Conservation (phyloP, 2,329 filamentous ascomycete species). For the Davidsoniella neocaledoniae region DNA sequence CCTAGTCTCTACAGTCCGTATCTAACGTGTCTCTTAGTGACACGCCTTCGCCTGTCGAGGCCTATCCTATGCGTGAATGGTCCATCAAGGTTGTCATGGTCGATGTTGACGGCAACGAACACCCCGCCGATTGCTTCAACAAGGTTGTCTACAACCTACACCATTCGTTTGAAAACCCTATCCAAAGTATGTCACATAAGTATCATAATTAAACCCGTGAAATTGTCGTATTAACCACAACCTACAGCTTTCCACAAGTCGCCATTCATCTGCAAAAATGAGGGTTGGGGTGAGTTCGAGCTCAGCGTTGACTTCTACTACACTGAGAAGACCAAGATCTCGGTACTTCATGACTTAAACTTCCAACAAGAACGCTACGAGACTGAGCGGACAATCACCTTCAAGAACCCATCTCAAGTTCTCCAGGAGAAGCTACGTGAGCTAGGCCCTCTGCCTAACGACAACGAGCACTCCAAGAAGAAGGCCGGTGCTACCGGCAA, state of each 20-base stretch:
- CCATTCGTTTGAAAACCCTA: constrained; percentile 76
- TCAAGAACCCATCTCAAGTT: constrained; percentile 86
- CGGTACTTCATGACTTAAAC: constrained; percentile 77
- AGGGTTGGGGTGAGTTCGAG: constrained; percentile 98
- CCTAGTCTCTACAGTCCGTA: not conserved
- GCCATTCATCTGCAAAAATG: constrained; percentile 79
- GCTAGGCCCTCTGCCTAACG: constrained; percentile 68
- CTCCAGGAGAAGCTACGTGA: constrained; percentile 65
- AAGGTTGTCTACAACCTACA: constrained; percentile 89
- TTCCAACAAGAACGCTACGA: constrained; percentile 73
- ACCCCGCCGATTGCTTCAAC: constrained; percentile 70
- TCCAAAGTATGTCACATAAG: constrained; percentile 53
- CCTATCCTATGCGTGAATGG: constrained; percentile 88
- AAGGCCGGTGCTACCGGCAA: constrained; percentile 48
- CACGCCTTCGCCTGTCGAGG: constrained; percentile 65
- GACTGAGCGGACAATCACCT: constrained; percentile 60
- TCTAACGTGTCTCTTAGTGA: constrained; percentile 34
- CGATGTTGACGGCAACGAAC: constrained; percentile 72
- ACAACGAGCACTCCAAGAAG: constrained; percentile 41
- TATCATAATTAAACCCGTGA: not conserved
- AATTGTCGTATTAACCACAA: constrained; percentile 12
- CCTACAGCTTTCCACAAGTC: constrained; percentile 59
- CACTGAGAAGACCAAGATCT: constrained; percentile 72
- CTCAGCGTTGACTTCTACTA: constrained; percentile 73
- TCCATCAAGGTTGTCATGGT: constrained; percentile 71